phyloP scores from a whole-genome alignment of 768 basidiomycete species.

The Leucosporidium creatinivorum region DNA sequence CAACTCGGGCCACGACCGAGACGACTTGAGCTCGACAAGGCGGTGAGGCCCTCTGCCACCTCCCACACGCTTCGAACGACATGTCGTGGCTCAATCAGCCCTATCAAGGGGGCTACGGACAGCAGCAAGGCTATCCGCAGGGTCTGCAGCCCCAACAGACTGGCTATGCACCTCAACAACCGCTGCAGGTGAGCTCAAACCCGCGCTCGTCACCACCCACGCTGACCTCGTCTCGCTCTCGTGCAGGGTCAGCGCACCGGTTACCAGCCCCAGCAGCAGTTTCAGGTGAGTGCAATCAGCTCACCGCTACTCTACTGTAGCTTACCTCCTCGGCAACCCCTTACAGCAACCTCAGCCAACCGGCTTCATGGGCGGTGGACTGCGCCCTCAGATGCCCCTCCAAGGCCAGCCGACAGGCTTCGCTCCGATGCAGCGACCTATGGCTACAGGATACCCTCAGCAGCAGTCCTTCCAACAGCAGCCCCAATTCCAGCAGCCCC shows the following conservation, averaged over 20 bases:
- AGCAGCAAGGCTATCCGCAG: slow-evolving; percentile 1
- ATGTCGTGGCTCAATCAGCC: slow-evolving; percentile 28
- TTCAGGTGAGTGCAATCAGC: slow-evolving; percentile 43
- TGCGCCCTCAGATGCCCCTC: slow-evolving; percentile 39
- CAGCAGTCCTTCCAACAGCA: slow-evolving; percentile 26
- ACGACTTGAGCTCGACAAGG: too few relatives aligned
- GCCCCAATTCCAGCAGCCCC: slow-evolving; percentile 9
- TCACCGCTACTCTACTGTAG: background rate
- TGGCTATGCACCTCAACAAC: slow-evolving; percentile 40
- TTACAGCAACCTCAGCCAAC: slow-evolving; percentile 54
- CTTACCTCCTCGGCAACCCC: background rate
- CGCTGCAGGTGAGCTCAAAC: slow-evolving; percentile 40
- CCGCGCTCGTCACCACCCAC: slow-evolving; percentile 1
- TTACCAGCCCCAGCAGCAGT: slow-evolving; percentile 48
- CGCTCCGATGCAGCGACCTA: slow-evolving; percentile 35
- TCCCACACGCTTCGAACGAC: background rate
- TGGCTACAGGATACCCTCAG: slow-evolving; percentile 48
- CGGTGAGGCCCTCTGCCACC: background rate
- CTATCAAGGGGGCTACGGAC: slow-evolving; percentile 26
- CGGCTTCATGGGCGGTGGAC: slow-evolving; percentile 54
- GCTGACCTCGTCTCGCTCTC: slow-evolving; percentile 26
- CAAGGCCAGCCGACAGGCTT: slow-evolving; percentile 58
- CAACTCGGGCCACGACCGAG: too few relatives aligned
- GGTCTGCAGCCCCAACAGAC: slow-evolving; percentile 44
- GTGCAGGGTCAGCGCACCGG: slow-evolving; percentile 45